Conservation (phyloP, 139 green algal species). For the Chlamydomonas schloesseri region DNA sequence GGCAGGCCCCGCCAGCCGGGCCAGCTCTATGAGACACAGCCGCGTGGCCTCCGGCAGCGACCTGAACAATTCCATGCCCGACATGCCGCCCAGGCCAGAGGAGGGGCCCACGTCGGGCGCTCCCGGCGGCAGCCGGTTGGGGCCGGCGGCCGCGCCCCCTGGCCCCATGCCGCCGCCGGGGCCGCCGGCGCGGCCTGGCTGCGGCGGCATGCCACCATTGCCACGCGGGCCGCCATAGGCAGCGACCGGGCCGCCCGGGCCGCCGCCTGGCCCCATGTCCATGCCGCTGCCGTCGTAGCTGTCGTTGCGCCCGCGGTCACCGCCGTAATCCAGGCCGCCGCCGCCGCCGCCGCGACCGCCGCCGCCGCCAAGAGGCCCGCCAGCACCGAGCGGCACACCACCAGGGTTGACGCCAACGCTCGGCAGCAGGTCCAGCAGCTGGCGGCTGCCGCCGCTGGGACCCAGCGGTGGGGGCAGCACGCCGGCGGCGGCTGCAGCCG, state of each 20-base stretch:
- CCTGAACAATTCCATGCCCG: not conserved
- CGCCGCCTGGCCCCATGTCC: not conserved
- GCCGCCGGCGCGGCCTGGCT: no score
- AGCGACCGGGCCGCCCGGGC: no score
- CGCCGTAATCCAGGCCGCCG: not conserved
- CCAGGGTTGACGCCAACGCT: no score
- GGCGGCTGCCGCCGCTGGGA: not conserved
- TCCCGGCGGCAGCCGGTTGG: no score
- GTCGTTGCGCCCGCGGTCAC: no score
- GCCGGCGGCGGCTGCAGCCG: not conserved
- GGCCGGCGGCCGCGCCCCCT: no score
- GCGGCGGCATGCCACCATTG: no score
- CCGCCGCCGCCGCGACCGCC: not conserved
- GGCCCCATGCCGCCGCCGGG: no score
- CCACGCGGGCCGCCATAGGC: not conserved
- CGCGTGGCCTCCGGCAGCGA: slow-evolving; percentile 22
- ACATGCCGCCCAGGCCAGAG: not conserved
- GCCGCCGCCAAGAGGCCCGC: not conserved
- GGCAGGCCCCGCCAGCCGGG: not conserved
- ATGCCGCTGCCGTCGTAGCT: slow-evolving; percentile 1
- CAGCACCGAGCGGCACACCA: not conserved
- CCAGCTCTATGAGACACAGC: slow-evolving; percentile 39
- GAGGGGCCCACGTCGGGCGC: no score
- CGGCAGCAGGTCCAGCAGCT: slow-evolving; percentile 22
- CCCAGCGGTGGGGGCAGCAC: slow-evolving; percentile 11